Percentiles rank a stretch among this genome's conserved stretches.
Evolutionary conservation across 2,329 filamentous ascomycete genomes (phyloP).

Genomic region (Monilinia laxa): DNA sequence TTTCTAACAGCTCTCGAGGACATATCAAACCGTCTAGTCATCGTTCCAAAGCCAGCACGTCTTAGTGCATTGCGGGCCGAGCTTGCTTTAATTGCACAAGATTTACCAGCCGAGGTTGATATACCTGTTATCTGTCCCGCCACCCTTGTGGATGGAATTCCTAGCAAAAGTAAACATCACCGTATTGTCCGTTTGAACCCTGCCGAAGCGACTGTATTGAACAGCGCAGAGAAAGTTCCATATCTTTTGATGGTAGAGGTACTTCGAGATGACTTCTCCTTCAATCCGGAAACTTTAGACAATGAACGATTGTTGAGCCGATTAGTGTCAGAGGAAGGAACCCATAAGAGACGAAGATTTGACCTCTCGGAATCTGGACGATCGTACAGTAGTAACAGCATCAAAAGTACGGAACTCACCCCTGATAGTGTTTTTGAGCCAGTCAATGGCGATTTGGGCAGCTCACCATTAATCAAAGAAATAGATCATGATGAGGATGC

Average conservation of each 20-base stretch:
- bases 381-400: constrained; percentile 42
- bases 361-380: constrained; percentile 67
- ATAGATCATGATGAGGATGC: constrained; percentile 45
- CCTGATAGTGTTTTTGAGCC: constrained; percentile 80
- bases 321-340: constrained; percentile 57
- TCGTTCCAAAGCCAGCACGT: constrained; percentile 77
- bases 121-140: constrained; percentile 80
- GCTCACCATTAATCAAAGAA: constrained; percentile 65
- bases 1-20: constrained; percentile 78
- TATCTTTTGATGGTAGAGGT: constrained; percentile 85
- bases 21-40: constrained; percentile 80
- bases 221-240: constrained; percentile 83
- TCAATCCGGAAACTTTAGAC: constrained; percentile 71
- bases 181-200: constrained; percentile 81
- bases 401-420: constrained; percentile 41
- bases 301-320: constrained; percentile 65
- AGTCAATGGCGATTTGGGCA: constrained; percentile 73
- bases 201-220: constrained; percentile 79
- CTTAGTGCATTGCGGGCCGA: constrained; percentile 80
- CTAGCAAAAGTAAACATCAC: constrained; percentile 74
- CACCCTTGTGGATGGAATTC: constrained; percentile 68
- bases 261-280: constrained; percentile 77
- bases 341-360: constrained; percentile 59
- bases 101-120: constrained; percentile 79
- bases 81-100: constrained; percentile 75